These are phyloP conservation scores for Sporobolus alterniflorus DNA, from an alignment of 202 grass and related monocot species.

Conservation along the genomic window DNA sequence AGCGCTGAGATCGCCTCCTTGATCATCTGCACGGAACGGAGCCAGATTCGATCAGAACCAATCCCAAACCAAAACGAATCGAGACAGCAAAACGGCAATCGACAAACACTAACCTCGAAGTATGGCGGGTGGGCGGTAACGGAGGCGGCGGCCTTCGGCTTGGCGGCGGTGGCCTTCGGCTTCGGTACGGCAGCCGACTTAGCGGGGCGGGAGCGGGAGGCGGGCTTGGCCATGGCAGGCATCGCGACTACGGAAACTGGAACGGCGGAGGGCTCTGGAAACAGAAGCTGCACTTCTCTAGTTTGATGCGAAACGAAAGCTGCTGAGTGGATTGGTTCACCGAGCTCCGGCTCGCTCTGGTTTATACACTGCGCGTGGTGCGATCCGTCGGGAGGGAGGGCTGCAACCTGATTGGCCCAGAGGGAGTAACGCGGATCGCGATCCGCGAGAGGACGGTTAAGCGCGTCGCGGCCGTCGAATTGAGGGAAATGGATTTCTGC, in stretches of 20 bases:
- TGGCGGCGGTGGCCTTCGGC: conserved; percentile 45
- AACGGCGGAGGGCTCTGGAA: not conserved
- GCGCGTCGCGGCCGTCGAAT: conserved; percentile 39
- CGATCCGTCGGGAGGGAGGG: not conserved
- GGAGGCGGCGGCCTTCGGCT: conserved; percentile 29
- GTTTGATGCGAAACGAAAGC: not conserved
- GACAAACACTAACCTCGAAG: conserved; percentile 41
- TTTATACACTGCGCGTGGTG: conserved; percentile 41
- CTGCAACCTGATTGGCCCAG: conserved; percentile 47
- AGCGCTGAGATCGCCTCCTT: conserved; percentile 79
- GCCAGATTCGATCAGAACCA: not conserved
- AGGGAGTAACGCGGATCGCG: conserved; percentile 36
- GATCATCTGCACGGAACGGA: conserved; percentile 68
- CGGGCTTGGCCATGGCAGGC: conserved; percentile 49
- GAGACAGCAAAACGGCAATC: not conserved
- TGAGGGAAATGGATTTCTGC: too few species aligned
- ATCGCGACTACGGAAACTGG: conserved; percentile 1
- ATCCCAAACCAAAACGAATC: too few species aligned
- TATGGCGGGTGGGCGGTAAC: conserved; percentile 66
- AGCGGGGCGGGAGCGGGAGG: conserved; percentile 39
- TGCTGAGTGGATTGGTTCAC: not conserved
- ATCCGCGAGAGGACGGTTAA: not conserved
- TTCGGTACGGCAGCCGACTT: conserved; percentile 44
- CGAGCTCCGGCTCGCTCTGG: accelerated
- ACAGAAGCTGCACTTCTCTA: not conserved